These are phyloP conservation scores for Alternaria conjuncta DNA, from an alignment of 2,329 filamentous ascomycete genomes.

Conservation along the genomic window DNA sequence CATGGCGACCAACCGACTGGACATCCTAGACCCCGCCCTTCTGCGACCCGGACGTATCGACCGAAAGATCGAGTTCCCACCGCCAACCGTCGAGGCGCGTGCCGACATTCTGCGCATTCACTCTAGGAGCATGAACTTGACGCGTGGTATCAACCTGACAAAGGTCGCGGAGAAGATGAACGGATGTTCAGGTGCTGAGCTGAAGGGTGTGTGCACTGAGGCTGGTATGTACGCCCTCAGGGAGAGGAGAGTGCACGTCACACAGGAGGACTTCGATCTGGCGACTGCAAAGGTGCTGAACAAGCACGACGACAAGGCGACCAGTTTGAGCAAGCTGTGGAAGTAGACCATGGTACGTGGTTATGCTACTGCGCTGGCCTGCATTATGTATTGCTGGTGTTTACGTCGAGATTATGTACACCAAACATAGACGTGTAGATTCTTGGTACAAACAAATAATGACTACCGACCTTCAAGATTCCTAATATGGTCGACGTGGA, in stretches of 20 bases:
- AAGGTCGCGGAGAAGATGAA: slow-evolving; percentile 99
- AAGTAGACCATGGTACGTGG: slow-evolving; percentile 58
- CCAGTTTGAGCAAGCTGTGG: slow-evolving; percentile 86
- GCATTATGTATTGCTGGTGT: slow-evolving; percentile 1
- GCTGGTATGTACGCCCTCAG: slow-evolving; percentile 97
- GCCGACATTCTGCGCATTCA: slow-evolving; percentile 98
- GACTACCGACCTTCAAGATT: slow-evolving; percentile 3
- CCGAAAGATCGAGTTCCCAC: slow-evolving; percentile 98
- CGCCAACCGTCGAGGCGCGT: slow-evolving; percentile 92
- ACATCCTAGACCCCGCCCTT: slow-evolving; percentile 94
- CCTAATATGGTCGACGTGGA: background rate
- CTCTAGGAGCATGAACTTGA: slow-evolving; percentile 97
- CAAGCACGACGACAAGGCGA: slow-evolving; percentile 99
- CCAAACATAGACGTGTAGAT: slow-evolving; percentile 21
- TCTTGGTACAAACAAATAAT: slow-evolving; percentile 15
- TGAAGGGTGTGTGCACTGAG: slow-evolving; percentile 99
- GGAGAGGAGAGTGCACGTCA: slow-evolving; percentile 95
- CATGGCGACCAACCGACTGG: slow-evolving; percentile 98
- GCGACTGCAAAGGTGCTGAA: slow-evolving; percentile 99
- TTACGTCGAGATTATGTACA: slow-evolving; percentile 17
- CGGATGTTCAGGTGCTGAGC: slow-evolving; percentile 93
- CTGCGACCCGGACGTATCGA: slow-evolving; percentile 97
- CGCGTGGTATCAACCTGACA: slow-evolving; percentile 92
- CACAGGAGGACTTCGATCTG: slow-evolving; percentile 98
- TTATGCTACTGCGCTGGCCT: background rate